Evolutionary conservation across 257 asterid genomes (phyloP), one percentile per base, ranked within the genome.

Genomic region (Schizonepeta tenuifolia): DNA sequence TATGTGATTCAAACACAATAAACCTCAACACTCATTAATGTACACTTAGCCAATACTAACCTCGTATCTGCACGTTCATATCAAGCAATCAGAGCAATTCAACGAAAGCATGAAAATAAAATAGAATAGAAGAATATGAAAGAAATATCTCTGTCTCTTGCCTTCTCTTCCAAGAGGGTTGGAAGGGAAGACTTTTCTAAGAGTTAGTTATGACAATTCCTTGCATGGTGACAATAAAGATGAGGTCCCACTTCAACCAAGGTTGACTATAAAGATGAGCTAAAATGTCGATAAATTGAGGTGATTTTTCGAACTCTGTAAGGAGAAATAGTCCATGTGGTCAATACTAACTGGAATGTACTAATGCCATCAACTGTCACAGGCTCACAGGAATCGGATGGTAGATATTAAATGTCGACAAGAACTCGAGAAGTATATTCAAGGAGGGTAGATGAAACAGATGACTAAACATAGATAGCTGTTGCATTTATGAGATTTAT

Each of bases 351-450:
- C 65, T 51, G 80, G 78, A 41, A 22, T 31, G 54, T 50, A 54
- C 67, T 44, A 55, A 57, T 69, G 67, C n/a, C 68, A 77, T 73
- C 24, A 62, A 80, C 57, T 80, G 73, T 26, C 63, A 72, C 69
- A 49, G 55, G 51, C 71, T 21, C 57, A 75, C 65, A 61, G 76
- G 76, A 33, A 70, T 58, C 40, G 77, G 77, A 75, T 63, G 72
- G 77, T 72, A 35, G 71, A 71, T 62, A 67, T 72, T 82, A 66
- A 82, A 78, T 78, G 79, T 64, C 65, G 71, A 70, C 10, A 47
- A 53, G 47, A 54, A 62, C 67, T 38, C 35, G 20, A 22, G 13
- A 51, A 50, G 82, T 14, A 49, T 71, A 66, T 67, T 71, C 57
- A 72, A 65, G 7, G 57, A 20, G 58, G 63, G 77, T 75, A 41